Conservation (phyloP, 225 moss, liverwort and hornwort genomes). For the Bryum argenteum region DNA sequence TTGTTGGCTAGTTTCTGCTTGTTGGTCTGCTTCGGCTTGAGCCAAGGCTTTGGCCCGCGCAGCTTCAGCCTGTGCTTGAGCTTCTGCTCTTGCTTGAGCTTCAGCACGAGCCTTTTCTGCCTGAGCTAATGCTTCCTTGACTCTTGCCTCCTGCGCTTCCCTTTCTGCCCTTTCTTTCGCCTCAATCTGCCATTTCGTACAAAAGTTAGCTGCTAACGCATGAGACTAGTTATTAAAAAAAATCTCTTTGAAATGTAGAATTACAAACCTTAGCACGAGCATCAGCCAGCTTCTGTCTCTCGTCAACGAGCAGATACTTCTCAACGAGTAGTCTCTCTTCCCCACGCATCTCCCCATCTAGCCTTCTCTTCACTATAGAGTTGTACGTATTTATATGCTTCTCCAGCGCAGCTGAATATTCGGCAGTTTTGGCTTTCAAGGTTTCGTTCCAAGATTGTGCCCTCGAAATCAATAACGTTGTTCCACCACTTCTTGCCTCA, state of each 20-base stretch:
- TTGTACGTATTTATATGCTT: conserved; percentile 83
- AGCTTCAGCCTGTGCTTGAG: conserved; percentile 66
- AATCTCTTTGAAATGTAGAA: conserved; percentile 9
- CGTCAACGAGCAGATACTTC: conserved; percentile 87
- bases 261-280: conserved; percentile 71
- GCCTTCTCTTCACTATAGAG: conserved; percentile 63
- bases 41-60: conserved; percentile 50
- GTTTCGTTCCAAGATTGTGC: conserved; percentile 84
- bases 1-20: conserved; percentile 58
- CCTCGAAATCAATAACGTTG: conserved; percentile 61
- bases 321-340: conserved; percentile 94
- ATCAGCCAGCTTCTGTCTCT: conserved; percentile 82
- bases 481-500: conserved; percentile 56
- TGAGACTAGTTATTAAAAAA: not conserved
- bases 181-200: conserved; percentile 59
- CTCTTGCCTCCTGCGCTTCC: conserved; percentile 82
- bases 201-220: conserved; percentile 20
- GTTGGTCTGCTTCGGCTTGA: conserved; percentile 67
- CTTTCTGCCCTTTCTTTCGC: conserved; percentile 92
- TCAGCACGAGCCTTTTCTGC: conserved; percentile 90
- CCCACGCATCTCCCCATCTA: conserved; percentile 85
- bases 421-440: conserved; percentile 65
- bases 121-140: conserved; percentile 82
- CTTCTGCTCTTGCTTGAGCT: conserved; percentile 91
- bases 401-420: conserved; percentile 67